phyloP scores from a whole-genome alignment of 2,329 filamentous ascomycete genomes.

The Hawksworthiomyces lignivorus region DNA sequence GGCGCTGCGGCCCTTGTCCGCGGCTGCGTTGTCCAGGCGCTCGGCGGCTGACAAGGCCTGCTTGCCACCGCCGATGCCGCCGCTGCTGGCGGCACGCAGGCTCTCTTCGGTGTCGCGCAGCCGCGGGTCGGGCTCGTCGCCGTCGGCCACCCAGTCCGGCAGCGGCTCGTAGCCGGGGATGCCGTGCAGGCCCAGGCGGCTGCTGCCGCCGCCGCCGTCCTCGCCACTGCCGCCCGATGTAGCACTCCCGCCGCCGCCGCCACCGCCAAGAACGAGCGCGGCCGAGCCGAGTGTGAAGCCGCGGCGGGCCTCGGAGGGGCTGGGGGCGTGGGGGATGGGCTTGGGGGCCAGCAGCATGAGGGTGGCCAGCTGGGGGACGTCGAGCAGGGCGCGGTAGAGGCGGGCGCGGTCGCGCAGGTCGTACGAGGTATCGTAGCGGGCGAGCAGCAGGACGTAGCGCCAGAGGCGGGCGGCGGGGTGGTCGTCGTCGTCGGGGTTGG shows the following conservation, averaged over 20 bases:
- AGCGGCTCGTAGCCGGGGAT: conserved; percentile 71
- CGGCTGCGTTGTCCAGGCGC: conserved; percentile 56
- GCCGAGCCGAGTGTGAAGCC: conserved; percentile 75
- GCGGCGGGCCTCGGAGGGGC: conserved; percentile 76
- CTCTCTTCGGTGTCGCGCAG: conserved; percentile 55
- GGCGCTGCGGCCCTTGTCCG: conserved; percentile 22
- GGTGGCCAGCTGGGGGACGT: conserved; percentile 78
- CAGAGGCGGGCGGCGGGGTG: conserved; percentile 73
- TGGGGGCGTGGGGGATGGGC: conserved; percentile 82
- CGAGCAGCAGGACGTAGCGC: conserved; percentile 76
- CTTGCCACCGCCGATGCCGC: conserved; percentile 18
- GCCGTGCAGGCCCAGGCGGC: conserved; percentile 51
- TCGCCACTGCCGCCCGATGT: too few species aligned
- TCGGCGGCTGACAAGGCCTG: conserved; percentile 51
- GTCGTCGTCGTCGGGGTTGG: too few species aligned
- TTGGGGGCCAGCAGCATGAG: conserved; percentile 90
- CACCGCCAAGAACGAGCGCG: conserved; percentile 74
- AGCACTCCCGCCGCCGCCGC: conserved; percentile 43
- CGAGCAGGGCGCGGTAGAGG: conserved; percentile 77
- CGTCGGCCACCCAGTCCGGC: conserved; percentile 76
- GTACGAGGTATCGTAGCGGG: conserved; percentile 89
- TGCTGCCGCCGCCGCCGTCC: background rate
- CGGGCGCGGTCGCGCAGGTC: conserved; percentile 87
- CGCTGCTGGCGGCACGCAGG: conserved; percentile 24
- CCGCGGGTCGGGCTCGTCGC: conserved; percentile 68